Percentiles rank a stretch among this genome's conserved stretches.
Evolutionary conservation across 257 asterid genomes (phyloP).

Genomic region (Solanum pennellii): DNA sequence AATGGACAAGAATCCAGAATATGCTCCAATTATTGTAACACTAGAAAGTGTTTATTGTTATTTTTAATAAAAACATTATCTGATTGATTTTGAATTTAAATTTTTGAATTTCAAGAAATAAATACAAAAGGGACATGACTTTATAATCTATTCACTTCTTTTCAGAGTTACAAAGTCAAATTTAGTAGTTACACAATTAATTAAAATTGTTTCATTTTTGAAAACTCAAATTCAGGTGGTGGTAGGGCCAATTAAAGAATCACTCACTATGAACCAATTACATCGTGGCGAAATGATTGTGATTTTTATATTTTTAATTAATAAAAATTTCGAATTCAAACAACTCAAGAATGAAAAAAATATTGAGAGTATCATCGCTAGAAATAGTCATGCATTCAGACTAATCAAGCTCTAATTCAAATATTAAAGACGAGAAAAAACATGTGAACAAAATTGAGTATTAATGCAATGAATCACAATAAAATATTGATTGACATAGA

Average conservation of each 20-base stretch:
- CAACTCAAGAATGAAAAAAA: neutral
- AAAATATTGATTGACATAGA: neutral
- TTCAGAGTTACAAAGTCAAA: neutral
- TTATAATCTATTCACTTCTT: neutral
- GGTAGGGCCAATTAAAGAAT: neutral
- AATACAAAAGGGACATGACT: neutral
- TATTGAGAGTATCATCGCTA: rapidly evolving
- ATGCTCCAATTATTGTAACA: neutral
- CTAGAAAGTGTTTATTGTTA: neutral
- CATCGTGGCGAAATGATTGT: rapidly evolving
- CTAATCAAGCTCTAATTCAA: rapidly evolving
- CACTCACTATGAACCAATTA: neutral
- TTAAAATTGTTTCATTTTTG: neutral
- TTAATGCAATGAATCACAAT: neutral
- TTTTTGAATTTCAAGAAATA: neutral
- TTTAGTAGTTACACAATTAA: neutral
- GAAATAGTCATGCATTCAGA: neutral
- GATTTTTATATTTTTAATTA: neutral
- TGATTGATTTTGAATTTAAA: neutral
- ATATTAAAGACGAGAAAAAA: neutral
- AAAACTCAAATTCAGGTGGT: neutral
- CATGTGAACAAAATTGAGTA: neutral
- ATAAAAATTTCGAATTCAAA: neutral
- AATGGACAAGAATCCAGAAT: neutral
- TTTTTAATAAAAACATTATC: neutral